A percentile compares a stretch with the other conserved stretches of the same genome.
phyloP scores from a whole-genome alignment of 139 green algal species.

The Coelastrella sp. region DNA sequence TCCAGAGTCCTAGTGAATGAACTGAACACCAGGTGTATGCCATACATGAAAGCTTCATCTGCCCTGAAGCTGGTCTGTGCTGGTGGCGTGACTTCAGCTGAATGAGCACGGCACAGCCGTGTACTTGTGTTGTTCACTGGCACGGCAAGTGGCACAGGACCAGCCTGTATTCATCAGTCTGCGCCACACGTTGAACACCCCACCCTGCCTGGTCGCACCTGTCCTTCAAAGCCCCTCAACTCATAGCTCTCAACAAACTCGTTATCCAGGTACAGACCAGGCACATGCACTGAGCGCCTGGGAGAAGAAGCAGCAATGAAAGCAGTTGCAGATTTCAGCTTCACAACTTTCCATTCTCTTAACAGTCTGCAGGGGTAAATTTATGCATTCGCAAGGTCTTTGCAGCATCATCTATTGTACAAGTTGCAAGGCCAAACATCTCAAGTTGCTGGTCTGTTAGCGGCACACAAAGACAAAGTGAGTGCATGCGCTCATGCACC shows the following conservation, averaged over 20 bases:
- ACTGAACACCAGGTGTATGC: too few relatives aligned
- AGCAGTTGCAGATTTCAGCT: too few relatives aligned
- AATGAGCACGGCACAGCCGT: too few relatives aligned
- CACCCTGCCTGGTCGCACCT: slow-evolving; percentile 10
- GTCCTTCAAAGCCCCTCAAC: slow-evolving; percentile 44
- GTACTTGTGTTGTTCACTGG: not conserved
- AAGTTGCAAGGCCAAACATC: not conserved
- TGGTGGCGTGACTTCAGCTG: too few relatives aligned
- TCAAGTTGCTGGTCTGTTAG: not conserved
- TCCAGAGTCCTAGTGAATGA: too few relatives aligned
- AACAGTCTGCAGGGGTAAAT: too few relatives aligned
- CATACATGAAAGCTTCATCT: too few relatives aligned
- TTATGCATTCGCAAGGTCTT: too few relatives aligned
- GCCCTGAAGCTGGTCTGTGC: too few relatives aligned
- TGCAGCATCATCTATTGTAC: not conserved
- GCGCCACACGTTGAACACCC: not conserved
- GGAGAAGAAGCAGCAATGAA: not conserved
- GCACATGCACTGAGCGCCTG: slow-evolving; percentile 1
- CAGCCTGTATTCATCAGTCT: not conserved
- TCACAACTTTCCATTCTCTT: too few relatives aligned
- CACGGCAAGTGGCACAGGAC: not conserved
- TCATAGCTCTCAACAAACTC: slow-evolving; percentile 64
- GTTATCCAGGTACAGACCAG: slow-evolving; percentile 47
- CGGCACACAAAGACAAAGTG: too few relatives aligned
- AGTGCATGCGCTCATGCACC: too few relatives aligned